Evolutionary conservation across 116 monocot species (phyloP).

Genomic region (Phalaenopsis hybrid): DNA sequence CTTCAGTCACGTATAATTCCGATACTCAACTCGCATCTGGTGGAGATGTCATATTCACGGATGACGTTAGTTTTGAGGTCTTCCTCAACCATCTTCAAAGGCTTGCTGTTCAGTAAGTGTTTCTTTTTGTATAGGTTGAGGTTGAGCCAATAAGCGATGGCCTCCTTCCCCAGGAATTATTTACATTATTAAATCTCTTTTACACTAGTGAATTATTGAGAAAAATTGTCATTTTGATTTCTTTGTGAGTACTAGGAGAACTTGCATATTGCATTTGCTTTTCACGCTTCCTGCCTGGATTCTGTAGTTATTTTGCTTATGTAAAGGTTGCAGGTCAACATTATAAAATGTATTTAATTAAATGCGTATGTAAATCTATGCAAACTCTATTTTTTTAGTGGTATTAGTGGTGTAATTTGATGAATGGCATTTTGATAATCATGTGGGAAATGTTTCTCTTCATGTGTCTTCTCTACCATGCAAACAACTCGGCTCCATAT

Average conservation of each 20-base stretch:
- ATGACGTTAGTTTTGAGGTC: slow-evolving; percentile 91
- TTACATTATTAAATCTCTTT: slow-evolving; percentile 4
- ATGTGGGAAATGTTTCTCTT: too few species aligned
- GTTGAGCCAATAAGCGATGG: neutral
- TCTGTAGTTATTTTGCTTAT: neutral
- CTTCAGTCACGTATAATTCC: slow-evolving; percentile 56
- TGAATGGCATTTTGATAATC: too few species aligned
- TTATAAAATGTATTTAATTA: neutral
- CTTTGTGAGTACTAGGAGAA: neutral
- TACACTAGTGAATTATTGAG: neutral
- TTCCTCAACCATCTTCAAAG: slow-evolving; percentile 90
- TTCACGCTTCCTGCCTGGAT: neutral
- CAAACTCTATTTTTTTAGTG: neutral
- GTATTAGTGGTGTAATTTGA: too few species aligned
- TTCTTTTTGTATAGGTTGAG: neutral
- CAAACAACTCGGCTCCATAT: too few species aligned
- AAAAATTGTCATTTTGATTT: neutral
- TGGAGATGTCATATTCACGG: slow-evolving; percentile 83
- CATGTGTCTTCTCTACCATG: too few species aligned
- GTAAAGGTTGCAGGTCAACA: neutral
- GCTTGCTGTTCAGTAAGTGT: slow-evolving; percentile 54
- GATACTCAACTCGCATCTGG: slow-evolving; percentile 46
- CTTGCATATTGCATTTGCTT: neutral
- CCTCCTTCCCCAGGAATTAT: neutral
- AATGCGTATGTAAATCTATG: neutral